Conservation (phyloP, 176 grass and related monocot species). For the Aegilops umbellulata region DNA sequence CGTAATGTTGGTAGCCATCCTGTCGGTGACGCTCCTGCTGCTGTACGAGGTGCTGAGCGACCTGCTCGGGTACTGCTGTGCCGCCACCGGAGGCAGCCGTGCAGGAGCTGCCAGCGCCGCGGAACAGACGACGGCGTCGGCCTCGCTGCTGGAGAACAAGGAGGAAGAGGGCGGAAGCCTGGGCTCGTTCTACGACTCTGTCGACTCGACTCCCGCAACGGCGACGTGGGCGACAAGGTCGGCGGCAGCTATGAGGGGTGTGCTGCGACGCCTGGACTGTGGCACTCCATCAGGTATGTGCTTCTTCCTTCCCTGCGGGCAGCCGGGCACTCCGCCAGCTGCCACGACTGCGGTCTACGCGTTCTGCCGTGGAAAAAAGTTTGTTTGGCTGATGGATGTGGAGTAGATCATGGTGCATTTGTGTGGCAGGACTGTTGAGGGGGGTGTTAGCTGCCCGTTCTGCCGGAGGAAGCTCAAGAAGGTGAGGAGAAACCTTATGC, state of each 20-base stretch:
- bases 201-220: constrained; percentile 70
- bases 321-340: constrained; percentile 46
- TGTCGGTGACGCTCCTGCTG: constrained; percentile 33
- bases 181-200: constrained; percentile 78
- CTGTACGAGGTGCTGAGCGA: constrained; percentile 47
- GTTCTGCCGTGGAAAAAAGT: not conserved
- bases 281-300: constrained; percentile 24
- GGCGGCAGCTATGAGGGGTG: constrained; percentile 32
- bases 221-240: constrained; percentile 39
- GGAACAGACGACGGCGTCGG: too few relatives aligned
- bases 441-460: constrained; percentile 50
- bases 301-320: constrained; percentile 70
- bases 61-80: constrained; percentile 7
- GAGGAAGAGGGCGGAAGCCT: constrained; percentile 51
- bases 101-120: too few relatives aligned
- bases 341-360: constrained; percentile 33
- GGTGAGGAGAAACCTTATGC: constrained; percentile 58
- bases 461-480: constrained; percentile 77
- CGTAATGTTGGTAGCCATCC: constrained; percentile 3
- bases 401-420: not conserved
- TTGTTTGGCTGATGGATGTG: not conserved
- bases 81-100: too few relatives aligned
- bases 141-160: constrained; percentile 46
- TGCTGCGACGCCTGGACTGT: constrained; percentile 49
- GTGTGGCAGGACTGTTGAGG: constrained; percentile 50